These are phyloP conservation scores for Fraxinus albicans DNA, from an alignment of 305 asterid species.

Conservation along the genomic window DNA sequence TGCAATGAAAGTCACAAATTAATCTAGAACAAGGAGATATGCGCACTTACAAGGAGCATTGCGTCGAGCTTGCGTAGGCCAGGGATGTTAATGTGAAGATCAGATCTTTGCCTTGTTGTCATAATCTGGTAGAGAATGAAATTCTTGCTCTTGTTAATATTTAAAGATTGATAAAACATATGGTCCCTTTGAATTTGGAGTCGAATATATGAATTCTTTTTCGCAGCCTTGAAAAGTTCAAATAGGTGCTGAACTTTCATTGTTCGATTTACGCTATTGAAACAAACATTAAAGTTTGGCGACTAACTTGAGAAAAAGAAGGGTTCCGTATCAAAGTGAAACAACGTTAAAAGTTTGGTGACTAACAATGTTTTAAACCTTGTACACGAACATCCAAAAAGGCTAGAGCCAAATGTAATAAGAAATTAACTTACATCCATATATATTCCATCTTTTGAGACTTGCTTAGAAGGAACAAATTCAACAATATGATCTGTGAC, in stretches of 20 bases:
- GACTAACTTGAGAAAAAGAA: neutral
- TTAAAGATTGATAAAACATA: neutral
- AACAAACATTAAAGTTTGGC: neutral
- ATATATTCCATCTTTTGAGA: constrained; percentile 57
- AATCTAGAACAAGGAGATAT: neutral
- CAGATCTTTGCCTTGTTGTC: constrained; percentile 70
- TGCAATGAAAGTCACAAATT: neutral
- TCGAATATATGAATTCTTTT: neutral
- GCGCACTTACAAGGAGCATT: constrained; percentile 68
- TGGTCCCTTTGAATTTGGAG: neutral
- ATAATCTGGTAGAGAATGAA: constrained; percentile 49
- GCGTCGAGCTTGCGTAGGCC: constrained; percentile 76
- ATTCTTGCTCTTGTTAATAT: neutral
- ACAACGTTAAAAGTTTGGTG: neutral
- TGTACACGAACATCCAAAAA: neutral
- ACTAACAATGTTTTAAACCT: neutral
- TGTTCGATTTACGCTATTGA: neutral
- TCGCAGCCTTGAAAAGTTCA: neutral
- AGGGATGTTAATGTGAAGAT: constrained; percentile 85
- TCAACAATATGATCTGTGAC: constrained; percentile 88
- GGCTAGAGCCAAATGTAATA: neutral
- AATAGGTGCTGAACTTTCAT: neutral
- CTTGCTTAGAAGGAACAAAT: constrained; percentile 68
- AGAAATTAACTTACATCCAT: constrained; percentile 60
- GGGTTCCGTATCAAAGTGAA: neutral